Percentiles rank a stretch among this genome's conserved stretches.
phyloP scores from a whole-genome alignment of 2,329 filamentous ascomycete species.

The Ploettnerulaceae sp. region DNA sequence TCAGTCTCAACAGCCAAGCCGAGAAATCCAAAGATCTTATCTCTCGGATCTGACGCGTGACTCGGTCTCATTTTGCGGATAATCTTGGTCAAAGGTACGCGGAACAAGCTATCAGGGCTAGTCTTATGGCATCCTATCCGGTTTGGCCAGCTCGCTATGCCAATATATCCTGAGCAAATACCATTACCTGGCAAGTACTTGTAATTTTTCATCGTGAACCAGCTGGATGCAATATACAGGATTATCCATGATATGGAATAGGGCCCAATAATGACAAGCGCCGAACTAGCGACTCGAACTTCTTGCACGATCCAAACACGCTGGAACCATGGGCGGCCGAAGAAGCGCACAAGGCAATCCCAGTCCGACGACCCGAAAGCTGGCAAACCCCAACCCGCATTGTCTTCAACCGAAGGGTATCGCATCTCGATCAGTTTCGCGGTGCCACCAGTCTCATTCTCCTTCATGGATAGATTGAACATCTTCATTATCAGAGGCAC shows the following conservation, averaged over 20 bases:
- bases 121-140: slow-evolving; percentile 2
- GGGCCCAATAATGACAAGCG: not conserved
- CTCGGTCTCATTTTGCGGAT: not conserved
- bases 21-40: slow-evolving; percentile 4
- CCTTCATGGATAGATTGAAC: slow-evolving; percentile 1
- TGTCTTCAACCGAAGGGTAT: not conserved
- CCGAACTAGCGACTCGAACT: not conserved
- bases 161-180: not conserved
- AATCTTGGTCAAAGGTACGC: not conserved
- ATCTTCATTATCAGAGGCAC: slow-evolving; percentile 10
- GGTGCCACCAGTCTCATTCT: not conserved
- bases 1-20: not conserved
- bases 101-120: not conserved
- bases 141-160: not conserved
- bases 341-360: not conserved
- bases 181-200: not conserved
- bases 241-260: not conserved
- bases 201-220: slow-evolving; percentile 1
- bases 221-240: slow-evolving; percentile 1
- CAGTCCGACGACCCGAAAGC: not conserved
- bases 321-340: not conserved
- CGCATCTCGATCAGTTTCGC: not conserved
- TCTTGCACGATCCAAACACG: slow-evolving; percentile 5
- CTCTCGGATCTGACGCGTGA: not conserved
- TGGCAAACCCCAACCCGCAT: slow-evolving; percentile 1